Percentiles rank a stretch among this genome's conserved stretches.
These are phyloP conservation scores for Tillandsia leiboldiana DNA, from an alignment of 176 grass and related monocot genomes.

Conservation along the genomic window DNA sequence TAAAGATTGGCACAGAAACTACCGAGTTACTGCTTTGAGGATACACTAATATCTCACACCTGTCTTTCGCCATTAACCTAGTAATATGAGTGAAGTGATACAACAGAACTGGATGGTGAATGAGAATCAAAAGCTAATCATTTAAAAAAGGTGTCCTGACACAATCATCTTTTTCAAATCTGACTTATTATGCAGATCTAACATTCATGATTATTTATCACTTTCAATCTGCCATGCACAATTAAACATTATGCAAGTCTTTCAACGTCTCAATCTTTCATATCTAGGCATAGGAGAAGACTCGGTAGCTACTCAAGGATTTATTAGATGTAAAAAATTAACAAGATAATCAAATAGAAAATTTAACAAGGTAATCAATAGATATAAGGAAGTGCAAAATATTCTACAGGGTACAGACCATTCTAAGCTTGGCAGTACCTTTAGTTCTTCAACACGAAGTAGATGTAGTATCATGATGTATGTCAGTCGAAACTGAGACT, in stretches of 20 bases:
- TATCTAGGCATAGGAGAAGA: too few species aligned
- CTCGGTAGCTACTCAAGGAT: too few species aligned
- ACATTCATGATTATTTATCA: neutral
- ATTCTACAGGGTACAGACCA: neutral
- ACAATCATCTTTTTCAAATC: neutral
- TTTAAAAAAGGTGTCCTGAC: neutral
- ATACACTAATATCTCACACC: too few species aligned
- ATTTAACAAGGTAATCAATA: neutral
- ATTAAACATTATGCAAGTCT: too few species aligned
- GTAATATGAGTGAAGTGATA: neutral
- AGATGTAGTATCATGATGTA: conserved; percentile 99
- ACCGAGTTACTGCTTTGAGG: too few species aligned
- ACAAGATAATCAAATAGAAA: conserved; percentile 8
- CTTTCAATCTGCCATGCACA: neutral
- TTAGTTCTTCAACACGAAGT: conserved; percentile 91
- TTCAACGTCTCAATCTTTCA: too few species aligned
- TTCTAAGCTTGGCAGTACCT: conserved; percentile 32
- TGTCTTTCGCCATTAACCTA: neutral
- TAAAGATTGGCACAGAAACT: too few species aligned
- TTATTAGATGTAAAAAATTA: too few species aligned
- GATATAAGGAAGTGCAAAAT: neutral
- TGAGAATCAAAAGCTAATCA: neutral
- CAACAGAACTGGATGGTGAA: neutral
- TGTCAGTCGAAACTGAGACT: conserved; percentile 84
- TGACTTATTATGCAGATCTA: neutral